Conservation (phyloP, 2,329 filamentous ascomycete species). For the Sarocladium oryzae region DNA sequence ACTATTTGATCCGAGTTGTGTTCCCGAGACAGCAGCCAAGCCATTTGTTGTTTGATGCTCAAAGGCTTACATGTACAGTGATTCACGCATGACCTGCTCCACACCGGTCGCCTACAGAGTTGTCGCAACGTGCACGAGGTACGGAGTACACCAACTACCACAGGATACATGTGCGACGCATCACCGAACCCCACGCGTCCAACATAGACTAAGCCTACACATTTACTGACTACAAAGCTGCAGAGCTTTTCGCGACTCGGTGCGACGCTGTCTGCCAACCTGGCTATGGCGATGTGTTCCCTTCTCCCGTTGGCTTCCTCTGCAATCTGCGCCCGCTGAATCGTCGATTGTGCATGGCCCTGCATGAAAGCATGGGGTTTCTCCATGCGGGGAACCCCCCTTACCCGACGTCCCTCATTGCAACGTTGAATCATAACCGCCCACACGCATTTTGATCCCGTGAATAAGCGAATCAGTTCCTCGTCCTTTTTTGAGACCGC, state of each 20-base stretch:
- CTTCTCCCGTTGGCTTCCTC: not conserved
- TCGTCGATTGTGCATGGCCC: slow-evolving; percentile 2
- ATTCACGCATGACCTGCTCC: not conserved
- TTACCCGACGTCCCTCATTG: not conserved
- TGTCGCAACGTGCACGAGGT: too few relatives aligned
- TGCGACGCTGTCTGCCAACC: too few relatives aligned
- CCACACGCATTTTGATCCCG: not conserved
- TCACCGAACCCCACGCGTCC: too few relatives aligned
- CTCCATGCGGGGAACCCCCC: slow-evolving; percentile 1
- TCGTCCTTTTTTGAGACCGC: not conserved
- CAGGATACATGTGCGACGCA: too few relatives aligned
- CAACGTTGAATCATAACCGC: not conserved
- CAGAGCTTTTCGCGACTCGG: too few relatives aligned
- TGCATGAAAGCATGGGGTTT: slow-evolving; percentile 5
- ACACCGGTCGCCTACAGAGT: not conserved
- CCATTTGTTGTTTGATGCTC: not conserved
- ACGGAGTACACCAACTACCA: too few relatives aligned
- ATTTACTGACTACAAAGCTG: too few relatives aligned
- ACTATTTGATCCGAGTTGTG: not conserved
- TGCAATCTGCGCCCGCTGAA: slow-evolving; percentile 1
- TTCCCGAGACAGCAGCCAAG: not conserved
- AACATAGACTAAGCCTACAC: too few relatives aligned
- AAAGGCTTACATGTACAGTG: not conserved
- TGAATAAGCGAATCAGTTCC: not conserved
- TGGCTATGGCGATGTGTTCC: not conserved